Evolutionary conservation across 2,329 filamentous ascomycete species (phyloP).

Genomic region (Aspergillus pseudonomiae): DNA sequence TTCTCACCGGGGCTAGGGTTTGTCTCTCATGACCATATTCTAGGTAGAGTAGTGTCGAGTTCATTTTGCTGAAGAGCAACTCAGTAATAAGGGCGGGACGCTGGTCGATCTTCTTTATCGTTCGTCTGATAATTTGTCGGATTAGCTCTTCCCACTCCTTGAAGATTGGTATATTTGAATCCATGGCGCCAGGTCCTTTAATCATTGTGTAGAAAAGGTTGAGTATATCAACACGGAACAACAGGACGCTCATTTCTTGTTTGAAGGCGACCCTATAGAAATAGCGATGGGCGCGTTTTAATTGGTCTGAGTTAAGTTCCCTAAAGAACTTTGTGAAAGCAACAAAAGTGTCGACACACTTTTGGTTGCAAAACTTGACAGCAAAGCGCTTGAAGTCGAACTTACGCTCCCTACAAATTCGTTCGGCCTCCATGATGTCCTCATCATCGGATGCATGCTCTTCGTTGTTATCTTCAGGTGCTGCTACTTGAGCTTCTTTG

Average conservation of each 20-base stretch:
- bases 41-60: constrained; percentile 79
- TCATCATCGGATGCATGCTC: constrained; percentile 68
- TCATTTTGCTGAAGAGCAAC: constrained; percentile 92
- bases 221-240: constrained; percentile 90
- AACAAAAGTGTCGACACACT: constrained; percentile 86
- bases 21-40: constrained; percentile 90
- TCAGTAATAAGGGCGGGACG: constrained; percentile 85
- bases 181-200: constrained; percentile 79
- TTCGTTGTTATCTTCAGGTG: constrained; percentile 54
- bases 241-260: constrained; percentile 82
- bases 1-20: constrained; percentile 64
- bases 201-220: constrained; percentile 88
- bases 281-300: constrained; percentile 91
- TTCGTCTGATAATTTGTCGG: constrained; percentile 78
- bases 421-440: constrained; percentile 71
- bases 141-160: constrained; percentile 91
- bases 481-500: constrained; percentile 46
- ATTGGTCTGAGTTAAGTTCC: constrained; percentile 75
- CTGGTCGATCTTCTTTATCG: constrained; percentile 82
- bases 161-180: constrained; percentile 67
- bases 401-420: constrained; percentile 77
- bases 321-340: constrained; percentile 76
- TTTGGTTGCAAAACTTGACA: constrained; percentile 78
- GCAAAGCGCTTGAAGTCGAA: constrained; percentile 91
- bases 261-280: constrained; percentile 96